Evolutionary conservation across 2,329 filamentous ascomycete genomes (phyloP), one percentile per base, ranked within the genome.

Genomic region (Nemania serpens): DNA sequence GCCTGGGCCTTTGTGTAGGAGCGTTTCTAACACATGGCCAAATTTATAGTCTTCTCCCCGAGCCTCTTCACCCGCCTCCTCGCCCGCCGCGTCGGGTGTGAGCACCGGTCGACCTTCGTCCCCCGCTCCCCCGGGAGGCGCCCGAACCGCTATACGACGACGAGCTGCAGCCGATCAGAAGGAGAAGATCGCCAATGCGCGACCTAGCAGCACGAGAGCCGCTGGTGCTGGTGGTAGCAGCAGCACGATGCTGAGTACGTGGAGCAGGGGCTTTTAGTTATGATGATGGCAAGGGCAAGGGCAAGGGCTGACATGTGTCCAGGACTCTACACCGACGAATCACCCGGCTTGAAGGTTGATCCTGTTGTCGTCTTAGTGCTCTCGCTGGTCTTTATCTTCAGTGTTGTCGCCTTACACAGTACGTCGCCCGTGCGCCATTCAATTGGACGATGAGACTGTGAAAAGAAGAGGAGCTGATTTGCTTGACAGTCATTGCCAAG

Each of bases 321-420:
- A 93, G 90, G 87, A 79, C 89, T 99, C 46, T 99, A 99, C 87
- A 99, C 95, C 60, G 95, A 99, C 76, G 95, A 99, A 83, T 96
- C 91, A 68, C 95, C 95, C 61, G 95, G 95, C 65, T 83, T 99
- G 73, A 97, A 97, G 83, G 95, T 99, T 68, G 95, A 99, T 77
- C 95, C 95, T 20, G 95, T 99, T 62, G 93, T 99, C 68, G 94
- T 99, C 67, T 85, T 99, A 74, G 95, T 97, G 69, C 84, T 99
- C 71, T 96, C 92, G 74, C 87, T 99, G 72, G 95, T 96, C 65
- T 99, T 99, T 80, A 99, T 99, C 79, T 97, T 99, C 82, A 95
- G 91, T 74, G 95, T 99, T 75, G 95, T 99, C 74, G 93, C 93
- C 70, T 84, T 99, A 75, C 95, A 99, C 82, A 93, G 95, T 98